A percentile compares a stretch with the other conserved stretches of the same genome.
phyloP scores from a whole-genome alignment of 1,284 basidiomycete species.

The Microbotryum lychnidis-dioicae region DNA sequence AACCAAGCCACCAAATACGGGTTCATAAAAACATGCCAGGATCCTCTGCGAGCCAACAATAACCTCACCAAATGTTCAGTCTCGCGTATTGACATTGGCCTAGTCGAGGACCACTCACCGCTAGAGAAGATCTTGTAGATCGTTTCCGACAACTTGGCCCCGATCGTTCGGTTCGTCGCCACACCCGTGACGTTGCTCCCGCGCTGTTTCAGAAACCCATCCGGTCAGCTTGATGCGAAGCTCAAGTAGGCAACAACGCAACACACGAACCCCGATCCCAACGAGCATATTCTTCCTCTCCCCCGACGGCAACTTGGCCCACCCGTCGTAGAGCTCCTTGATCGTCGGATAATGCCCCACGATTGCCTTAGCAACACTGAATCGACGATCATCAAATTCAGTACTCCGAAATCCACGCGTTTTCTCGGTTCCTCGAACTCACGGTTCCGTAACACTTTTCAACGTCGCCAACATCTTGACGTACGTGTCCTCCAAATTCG shows the following conservation, averaged over 20 bases:
- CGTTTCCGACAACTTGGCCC: constrained; percentile 16
- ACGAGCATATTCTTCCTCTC: constrained; percentile 23
- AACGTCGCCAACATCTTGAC: constrained; percentile 30
- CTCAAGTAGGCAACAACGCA: too few species aligned
- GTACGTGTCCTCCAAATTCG: constrained; percentile 27
- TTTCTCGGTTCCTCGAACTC: too few species aligned
- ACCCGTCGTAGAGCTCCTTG: constrained; percentile 22
- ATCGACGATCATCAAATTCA: too few species aligned
- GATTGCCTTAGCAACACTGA: constrained; percentile 22
- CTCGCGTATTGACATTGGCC: background rate
- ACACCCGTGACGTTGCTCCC: constrained; percentile 26
- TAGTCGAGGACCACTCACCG: constrained; percentile 13
- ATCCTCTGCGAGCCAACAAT: constrained; percentile 7
- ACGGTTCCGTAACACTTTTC: constrained; percentile 23
- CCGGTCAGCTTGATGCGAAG: too few species aligned
- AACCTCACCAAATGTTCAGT: background rate
- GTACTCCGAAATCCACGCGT: too few species aligned
- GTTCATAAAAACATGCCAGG: constrained; percentile 12
- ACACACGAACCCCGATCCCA: constrained; percentile 23
- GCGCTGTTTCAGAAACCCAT: constrained; percentile 7
- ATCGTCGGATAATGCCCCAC: constrained; percentile 29
- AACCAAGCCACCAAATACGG: too few species aligned
- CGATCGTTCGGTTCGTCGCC: constrained; percentile 28
- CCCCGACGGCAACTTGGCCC: background rate
- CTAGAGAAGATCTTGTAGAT: constrained; percentile 26